Conservation (phyloP, 1,139 yeast species). For the Entelexis sorbosivorans region DNA sequence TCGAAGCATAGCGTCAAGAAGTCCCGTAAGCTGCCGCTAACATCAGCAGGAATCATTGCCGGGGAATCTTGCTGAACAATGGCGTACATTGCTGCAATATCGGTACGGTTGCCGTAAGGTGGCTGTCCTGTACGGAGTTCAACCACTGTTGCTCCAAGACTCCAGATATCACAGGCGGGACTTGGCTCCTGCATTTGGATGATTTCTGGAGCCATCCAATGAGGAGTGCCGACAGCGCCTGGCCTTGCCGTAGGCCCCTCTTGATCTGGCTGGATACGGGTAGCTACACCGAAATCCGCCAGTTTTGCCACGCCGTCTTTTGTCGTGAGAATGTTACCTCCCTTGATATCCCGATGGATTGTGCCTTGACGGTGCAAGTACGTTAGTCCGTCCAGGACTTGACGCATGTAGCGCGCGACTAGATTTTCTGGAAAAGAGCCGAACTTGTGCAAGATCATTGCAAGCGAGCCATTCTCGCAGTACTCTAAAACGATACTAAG, state of each 20-base stretch:
- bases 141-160: constrained; percentile 87
- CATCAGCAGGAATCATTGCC: constrained; percentile 56
- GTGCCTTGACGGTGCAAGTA: constrained; percentile 64
- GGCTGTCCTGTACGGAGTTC: constrained; percentile 82
- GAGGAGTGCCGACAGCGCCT: constrained; percentile 51
- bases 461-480: constrained; percentile 78
- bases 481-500: constrained; percentile 68
- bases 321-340: constrained; percentile 60
- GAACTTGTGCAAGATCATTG: constrained; percentile 50
- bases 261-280: constrained; percentile 27
- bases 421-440: constrained; percentile 49
- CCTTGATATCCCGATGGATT: constrained; percentile 68
- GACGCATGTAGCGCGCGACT: constrained; percentile 50
- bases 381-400: constrained; percentile 61
- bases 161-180: constrained; percentile 64
- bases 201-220: constrained; percentile 86
- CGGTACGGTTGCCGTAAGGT: constrained; percentile 70
- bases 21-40: constrained; percentile 42
- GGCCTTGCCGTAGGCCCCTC: constrained; percentile 13
- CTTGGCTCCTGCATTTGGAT: constrained; percentile 63
- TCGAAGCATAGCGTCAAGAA: constrained; percentile 70
- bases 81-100: constrained; percentile 85
- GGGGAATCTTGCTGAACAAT: constrained; percentile 62
- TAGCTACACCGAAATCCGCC: constrained; percentile 75
- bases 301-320: constrained; percentile 51